Evolutionary conservation across 2,329 filamentous ascomycete genomes (phyloP).

Genomic region (Verticillium klebahnii): DNA sequence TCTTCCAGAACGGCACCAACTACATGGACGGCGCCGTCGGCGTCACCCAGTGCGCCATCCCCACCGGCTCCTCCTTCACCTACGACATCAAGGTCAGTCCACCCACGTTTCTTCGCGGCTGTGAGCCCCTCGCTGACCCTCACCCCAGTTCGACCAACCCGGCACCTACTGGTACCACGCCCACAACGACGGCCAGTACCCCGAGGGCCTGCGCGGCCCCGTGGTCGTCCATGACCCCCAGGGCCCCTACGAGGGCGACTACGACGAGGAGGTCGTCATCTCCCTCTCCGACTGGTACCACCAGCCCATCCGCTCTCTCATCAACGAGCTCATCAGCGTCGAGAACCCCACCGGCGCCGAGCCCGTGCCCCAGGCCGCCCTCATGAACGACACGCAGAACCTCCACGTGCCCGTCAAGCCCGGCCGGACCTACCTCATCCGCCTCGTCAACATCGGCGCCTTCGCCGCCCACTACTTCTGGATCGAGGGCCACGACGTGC

Average conservation of each 20-base stretch:
- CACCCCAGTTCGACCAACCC: constrained; percentile 11
- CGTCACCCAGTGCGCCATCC: constrained; percentile 53
- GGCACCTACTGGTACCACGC: constrained; percentile 57
- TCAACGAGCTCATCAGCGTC: constrained; percentile 39
- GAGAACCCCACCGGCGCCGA: constrained; percentile 47
- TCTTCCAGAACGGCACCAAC: constrained; percentile 53
- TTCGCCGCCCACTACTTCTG: constrained; percentile 44
- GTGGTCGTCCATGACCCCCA: constrained; percentile 51
- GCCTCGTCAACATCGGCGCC: constrained; percentile 48
- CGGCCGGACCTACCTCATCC: constrained; percentile 47
- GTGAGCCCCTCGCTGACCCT: background rate
- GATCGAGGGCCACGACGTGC: constrained; percentile 39
- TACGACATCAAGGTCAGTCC: constrained; percentile 50
- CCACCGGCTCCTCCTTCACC: constrained; percentile 45
- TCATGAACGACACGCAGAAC: constrained; percentile 47
- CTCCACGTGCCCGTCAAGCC: constrained; percentile 39
- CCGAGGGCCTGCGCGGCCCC: constrained; percentile 52
- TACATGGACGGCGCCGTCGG: constrained; percentile 56
- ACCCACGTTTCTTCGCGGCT: too few species aligned
- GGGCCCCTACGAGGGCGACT: constrained; percentile 39
- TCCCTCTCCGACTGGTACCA: constrained; percentile 60
- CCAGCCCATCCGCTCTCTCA: constrained; percentile 43
- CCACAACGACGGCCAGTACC: constrained; percentile 41
- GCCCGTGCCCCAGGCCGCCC: constrained; percentile 47
- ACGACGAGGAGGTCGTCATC: constrained; percentile 51